Conservation (phyloP, 139 green algal genomes). For the Coelastrella sp. region DNA sequence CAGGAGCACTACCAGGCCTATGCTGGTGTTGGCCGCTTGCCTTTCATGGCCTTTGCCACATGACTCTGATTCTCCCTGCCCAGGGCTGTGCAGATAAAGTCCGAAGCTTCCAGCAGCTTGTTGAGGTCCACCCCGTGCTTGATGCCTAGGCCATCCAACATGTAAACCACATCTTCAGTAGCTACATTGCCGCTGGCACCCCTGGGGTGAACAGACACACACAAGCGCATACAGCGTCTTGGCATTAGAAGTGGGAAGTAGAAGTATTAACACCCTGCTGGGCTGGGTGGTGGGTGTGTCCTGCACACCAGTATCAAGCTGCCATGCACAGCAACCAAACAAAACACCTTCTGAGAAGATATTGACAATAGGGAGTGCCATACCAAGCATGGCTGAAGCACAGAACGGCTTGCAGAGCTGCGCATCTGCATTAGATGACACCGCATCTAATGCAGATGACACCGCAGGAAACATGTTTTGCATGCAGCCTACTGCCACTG, state of each 20-base stretch:
- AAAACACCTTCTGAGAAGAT: too few relatives aligned
- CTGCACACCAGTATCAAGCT: too few relatives aligned
- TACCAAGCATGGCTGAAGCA: too few relatives aligned
- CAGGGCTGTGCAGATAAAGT: slow-evolving; percentile 76
- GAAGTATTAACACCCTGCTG: background rate
- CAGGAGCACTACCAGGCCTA: background rate
- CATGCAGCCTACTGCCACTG: too few relatives aligned
- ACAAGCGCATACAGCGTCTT: too few relatives aligned
- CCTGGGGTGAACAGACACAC: background rate
- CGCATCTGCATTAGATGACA: too few relatives aligned
- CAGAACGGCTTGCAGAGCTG: too few relatives aligned
- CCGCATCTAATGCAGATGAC: too few relatives aligned
- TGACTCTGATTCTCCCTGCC: slow-evolving; percentile 58
- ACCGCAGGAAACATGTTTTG: too few relatives aligned
- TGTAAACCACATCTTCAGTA: slow-evolving; percentile 96
- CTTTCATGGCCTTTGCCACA: slow-evolving; percentile 48
- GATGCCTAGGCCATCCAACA: slow-evolving; percentile 91
- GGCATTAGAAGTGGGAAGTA: background rate
- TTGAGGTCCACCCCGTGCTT: slow-evolving; percentile 83
- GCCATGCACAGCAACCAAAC: too few relatives aligned
- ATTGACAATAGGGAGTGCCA: too few relatives aligned
- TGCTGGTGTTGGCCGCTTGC: background rate
- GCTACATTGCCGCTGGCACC: slow-evolving; percentile 95
- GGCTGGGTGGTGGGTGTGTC: too few relatives aligned
- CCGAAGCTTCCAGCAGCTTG: slow-evolving; percentile 77